Evolutionary conservation across 148 eudicot genomes (phyloP), one percentile per base, ranked within the genome.

Genomic region (Salicornia ramosissima): DNA sequence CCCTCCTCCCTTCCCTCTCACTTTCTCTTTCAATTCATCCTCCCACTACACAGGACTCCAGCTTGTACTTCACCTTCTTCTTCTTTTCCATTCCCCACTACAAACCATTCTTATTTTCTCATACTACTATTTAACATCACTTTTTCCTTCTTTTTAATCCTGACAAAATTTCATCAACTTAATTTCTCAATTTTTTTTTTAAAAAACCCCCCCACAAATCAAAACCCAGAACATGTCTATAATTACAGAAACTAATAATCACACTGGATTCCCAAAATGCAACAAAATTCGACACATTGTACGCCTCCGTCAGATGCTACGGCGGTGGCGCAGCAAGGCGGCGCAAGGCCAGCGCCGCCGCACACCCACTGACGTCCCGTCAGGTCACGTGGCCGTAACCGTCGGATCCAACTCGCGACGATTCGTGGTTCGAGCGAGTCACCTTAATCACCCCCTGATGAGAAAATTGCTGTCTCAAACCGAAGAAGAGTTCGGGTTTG

Each of bases 211-310:
- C 19, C 40, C 13, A 16, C 19, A 28, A 42, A 1, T n/a, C 42
- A 2, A 29, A 21, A 12, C 0, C 9, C 5, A 0, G 24, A 5
- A 12, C n/a, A 70, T 89, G 96, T 78, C 88, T 1, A 40, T 77
- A 0, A n/a, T n/a, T n/a, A 3, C 64, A 19, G 42, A 1, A 31
- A 15, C 22, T 28, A 31, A 18, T 15, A 56, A 26, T 4, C 5
- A 36, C 40, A 26, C 5, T 19, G 70, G 74, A 1, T 7, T 72
- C 3, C 46, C 66, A 22, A 80, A 80, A 51, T 78, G 90, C 82
- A 80, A 82, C 86, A 87, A 84, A 71, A 87, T 90, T 81, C 90
- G 88, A 47, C 83, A 86, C 87, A 86, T 90, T 62, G 96, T 90
- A 10, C 61, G 80, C 0, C 87, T 90, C 76, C 87, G 88, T 34